A percentile compares a stretch with the other conserved stretches of the same genome.
phyloP scores from a whole-genome alignment of 176 grass and related monocot genomes.

The Olyra latifolia region DNA sequence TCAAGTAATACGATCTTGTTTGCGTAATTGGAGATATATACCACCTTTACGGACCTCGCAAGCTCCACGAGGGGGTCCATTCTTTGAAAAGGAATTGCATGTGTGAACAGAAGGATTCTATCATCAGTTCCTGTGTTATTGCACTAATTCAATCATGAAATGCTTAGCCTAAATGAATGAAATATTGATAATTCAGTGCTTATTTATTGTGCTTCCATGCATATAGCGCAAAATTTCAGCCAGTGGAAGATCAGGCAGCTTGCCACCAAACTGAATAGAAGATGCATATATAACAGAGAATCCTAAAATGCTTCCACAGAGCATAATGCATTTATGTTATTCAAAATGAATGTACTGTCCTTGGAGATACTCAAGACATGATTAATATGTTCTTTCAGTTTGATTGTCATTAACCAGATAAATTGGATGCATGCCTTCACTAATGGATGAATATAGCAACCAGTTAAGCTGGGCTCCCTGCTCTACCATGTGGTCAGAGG shows the following conservation, averaged over 20 bases:
- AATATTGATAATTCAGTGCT: background rate
- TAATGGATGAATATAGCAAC: conserved; percentile 2
- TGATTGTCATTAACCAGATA: background rate
- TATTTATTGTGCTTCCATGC: background rate
- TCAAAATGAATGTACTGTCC: background rate
- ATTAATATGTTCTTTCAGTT: background rate
- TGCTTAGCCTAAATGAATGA: background rate
- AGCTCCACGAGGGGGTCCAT: conserved; percentile 18
- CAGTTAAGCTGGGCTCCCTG: background rate
- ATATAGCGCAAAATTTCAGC: background rate
- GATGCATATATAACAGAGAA: background rate
- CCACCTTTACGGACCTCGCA: conserved; percentile 14
- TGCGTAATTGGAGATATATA: conserved; percentile 4
- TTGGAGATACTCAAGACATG: background rate
- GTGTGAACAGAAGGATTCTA: background rate
- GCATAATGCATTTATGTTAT: background rate
- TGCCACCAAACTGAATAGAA: conserved; percentile 3
- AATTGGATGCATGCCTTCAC: background rate
- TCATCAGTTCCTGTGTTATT: background rate
- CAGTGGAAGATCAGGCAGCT: background rate
- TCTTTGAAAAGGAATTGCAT: background rate
- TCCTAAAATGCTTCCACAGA: background rate
- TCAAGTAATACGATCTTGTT: conserved; percentile 21
- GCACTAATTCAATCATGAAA: conserved; percentile 1
- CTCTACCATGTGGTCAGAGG: conserved; percentile 2